These are phyloP conservation scores for Chernovozyma aurita DNA, from an alignment of 1,139 yeast species.

Conservation along the genomic window DNA sequence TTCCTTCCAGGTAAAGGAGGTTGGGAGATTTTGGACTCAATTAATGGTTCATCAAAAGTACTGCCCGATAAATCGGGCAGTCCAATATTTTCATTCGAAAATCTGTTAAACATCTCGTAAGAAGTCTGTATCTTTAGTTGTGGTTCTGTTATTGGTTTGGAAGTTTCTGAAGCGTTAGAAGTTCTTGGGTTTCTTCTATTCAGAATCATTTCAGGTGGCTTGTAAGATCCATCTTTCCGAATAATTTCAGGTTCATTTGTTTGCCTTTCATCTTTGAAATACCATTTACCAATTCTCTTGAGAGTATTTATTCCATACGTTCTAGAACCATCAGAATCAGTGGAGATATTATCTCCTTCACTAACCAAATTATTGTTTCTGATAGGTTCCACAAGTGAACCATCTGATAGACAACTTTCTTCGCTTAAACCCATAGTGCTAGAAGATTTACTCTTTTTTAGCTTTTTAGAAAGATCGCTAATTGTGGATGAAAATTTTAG, in stretches of 20 bases:
- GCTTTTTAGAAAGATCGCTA: slow-evolving; percentile 31
- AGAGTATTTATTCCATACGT: slow-evolving; percentile 31
- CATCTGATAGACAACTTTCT: slow-evolving; percentile 26
- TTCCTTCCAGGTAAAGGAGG: not conserved
- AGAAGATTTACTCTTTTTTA: slow-evolving; percentile 27
- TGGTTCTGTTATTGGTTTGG: not conserved
- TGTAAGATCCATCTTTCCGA: slow-evolving; percentile 20
- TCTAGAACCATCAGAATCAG: slow-evolving; percentile 3
- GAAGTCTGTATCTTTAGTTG: slow-evolving; percentile 1
- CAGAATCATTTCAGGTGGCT: slow-evolving; percentile 64
- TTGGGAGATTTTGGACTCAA: not conserved
- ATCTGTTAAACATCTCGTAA: slow-evolving; percentile 7
- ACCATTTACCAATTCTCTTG: slow-evolving; percentile 69
- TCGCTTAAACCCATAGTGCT: slow-evolving; percentile 24
- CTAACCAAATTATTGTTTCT: not conserved
- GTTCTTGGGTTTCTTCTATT: slow-evolving; percentile 43
- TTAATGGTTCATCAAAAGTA: no score
- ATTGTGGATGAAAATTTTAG: slow-evolving; percentile 22
- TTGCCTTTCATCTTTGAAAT: slow-evolving; percentile 44
- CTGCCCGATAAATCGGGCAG: not conserved
- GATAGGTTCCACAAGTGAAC: slow-evolving; percentile 16
- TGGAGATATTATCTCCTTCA: not conserved
- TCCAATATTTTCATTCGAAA: not conserved
- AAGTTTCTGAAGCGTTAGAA: slow-evolving; percentile 10
- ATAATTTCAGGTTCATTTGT: slow-evolving; percentile 10